Conservation (phyloP, 2,329 filamentous ascomycete species). For the Sclerotinia borealis region DNA sequence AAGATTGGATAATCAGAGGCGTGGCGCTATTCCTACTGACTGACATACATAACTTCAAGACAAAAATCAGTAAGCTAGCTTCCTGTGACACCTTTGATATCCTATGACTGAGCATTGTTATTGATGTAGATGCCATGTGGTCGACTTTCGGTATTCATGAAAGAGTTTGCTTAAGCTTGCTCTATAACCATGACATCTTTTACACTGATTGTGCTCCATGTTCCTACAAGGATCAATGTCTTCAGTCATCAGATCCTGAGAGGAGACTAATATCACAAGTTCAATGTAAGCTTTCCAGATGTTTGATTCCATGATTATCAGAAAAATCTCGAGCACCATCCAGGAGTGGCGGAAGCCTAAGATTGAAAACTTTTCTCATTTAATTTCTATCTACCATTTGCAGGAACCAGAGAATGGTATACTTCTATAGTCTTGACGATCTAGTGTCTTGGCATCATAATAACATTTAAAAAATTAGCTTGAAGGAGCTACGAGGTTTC, state of each 20-base stretch:
- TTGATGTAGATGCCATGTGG: not conserved
- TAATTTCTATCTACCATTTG: not conserved
- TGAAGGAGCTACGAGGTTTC: constrained; percentile 25
- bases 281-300: too few species aligned
- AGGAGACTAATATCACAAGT: not conserved
- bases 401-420: not conserved
- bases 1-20: too few species aligned
- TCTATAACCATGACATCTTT: not conserved
- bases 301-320: not conserved
- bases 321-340: not conserved
- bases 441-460: constrained; percentile 4
- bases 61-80: not conserved
- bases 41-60: not conserved
- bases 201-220: not conserved
- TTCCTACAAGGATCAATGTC: not conserved
- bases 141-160: not conserved
- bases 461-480: constrained; percentile 21
- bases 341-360: not conserved
- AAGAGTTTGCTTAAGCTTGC: not conserved
- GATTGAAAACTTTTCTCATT: constrained; percentile 3
- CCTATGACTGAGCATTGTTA: not conserved
- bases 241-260: not conserved
- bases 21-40: too few species aligned
- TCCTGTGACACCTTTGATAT: not conserved
- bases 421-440: constrained; percentile 8